Percentiles rank a stretch among this genome's conserved stretches.
Evolutionary conservation across 2,329 filamentous ascomycete genomes (phyloP).

Genomic region (Pseudonectria foliicola): DNA sequence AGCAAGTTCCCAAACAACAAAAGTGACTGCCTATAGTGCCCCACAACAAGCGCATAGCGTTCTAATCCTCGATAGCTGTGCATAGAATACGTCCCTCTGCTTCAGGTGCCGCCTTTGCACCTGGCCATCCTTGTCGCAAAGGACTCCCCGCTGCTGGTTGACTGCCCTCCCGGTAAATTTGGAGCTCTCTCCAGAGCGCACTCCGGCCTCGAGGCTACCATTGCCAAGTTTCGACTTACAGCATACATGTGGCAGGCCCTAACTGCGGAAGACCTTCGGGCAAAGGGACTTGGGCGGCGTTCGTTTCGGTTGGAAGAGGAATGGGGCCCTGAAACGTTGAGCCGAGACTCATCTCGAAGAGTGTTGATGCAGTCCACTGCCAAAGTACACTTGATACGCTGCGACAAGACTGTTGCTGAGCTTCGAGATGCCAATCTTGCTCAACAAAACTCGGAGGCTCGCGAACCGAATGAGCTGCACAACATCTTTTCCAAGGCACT

Average conservation of each 20-base stretch:
- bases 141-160: conserved; percentile 62
- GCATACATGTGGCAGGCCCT: conserved; percentile 74
- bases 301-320: conserved; percentile 69
- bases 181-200: conserved; percentile 44
- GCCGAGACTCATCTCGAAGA: conserved; percentile 14
- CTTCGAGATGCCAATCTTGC: conserved; percentile 57
- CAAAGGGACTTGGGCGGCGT: conserved; percentile 59
- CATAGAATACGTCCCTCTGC: conserved; percentile 46
- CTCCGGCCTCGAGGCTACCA: conserved; percentile 51
- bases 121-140: conserved; percentile 62
- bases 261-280: conserved; percentile 67
- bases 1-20: not conserved
- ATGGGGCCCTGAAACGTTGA: conserved; percentile 62
- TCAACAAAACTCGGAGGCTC: conserved; percentile 53
- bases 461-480: conserved; percentile 49
- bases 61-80: not conserved
- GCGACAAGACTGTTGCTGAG: conserved; percentile 59
- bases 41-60: not conserved
- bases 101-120: conserved; percentile 56
- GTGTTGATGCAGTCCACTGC: conserved; percentile 4
- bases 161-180: conserved; percentile 56
- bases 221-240: conserved; percentile 65
- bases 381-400: conserved; percentile 63
- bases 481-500: conserved; percentile 33
- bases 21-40: no score